phyloP scores from a whole-genome alignment of 2,329 filamentous ascomycete species.

The Hypoxylon rubiginosum region DNA sequence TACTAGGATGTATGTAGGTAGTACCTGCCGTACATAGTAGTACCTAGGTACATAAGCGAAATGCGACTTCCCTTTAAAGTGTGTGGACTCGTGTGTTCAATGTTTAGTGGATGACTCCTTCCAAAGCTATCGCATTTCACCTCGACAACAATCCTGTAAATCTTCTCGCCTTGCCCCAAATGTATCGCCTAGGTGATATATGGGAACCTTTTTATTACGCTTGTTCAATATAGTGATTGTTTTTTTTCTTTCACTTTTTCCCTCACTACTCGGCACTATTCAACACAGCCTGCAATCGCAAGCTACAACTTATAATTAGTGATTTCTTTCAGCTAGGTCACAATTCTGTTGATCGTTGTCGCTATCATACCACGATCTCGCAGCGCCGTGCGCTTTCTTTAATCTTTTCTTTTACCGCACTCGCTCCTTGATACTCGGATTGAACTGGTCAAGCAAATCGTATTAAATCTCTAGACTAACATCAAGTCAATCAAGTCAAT shows the following conservation, averaged over 20 bases:
- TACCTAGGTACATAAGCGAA: too few relatives aligned
- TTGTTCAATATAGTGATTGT: slow-evolving; percentile 34
- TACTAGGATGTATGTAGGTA: too few relatives aligned
- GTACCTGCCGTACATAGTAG: too few relatives aligned
- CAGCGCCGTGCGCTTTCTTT: slow-evolving; percentile 13
- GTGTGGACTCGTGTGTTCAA: too few relatives aligned
- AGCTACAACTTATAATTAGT: slow-evolving; percentile 14
- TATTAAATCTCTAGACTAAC: background rate
- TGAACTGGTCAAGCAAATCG: slow-evolving; percentile 1
- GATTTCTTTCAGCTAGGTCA: background rate
- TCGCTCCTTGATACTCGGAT: background rate
- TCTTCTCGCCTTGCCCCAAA: slow-evolving; percentile 32
- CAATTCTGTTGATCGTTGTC: background rate
- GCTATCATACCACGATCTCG: slow-evolving; percentile 7
- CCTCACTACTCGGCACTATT: background rate
- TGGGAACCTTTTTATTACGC: slow-evolving; percentile 12
- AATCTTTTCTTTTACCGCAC: background rate
- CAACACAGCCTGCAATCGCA: slow-evolving; percentile 4
- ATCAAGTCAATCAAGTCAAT: too few relatives aligned
- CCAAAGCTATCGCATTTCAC: slow-evolving; percentile 4
- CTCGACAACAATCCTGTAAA: slow-evolving; percentile 6
- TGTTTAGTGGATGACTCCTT: background rate
- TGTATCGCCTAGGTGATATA: slow-evolving; percentile 29
- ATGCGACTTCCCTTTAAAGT: too few relatives aligned
- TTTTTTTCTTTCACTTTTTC: slow-evolving; percentile 3